Base-by-base conservation (phyloP, 2,329 filamentous ascomycete genomes). In the Neopestalotiopsis rosae region DNA sequence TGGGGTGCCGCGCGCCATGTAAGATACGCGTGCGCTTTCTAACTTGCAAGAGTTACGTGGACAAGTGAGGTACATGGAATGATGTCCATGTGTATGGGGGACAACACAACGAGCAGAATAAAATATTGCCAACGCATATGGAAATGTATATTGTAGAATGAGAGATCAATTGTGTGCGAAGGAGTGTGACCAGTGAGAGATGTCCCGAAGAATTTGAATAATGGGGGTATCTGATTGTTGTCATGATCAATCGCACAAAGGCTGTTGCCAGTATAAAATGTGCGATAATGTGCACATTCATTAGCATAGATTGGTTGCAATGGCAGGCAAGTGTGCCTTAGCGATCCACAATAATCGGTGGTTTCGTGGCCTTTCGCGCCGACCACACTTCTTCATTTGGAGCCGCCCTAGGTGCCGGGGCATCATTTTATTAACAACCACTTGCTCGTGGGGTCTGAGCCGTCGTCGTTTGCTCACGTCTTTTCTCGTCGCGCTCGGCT, bases 331-430 rank as follows among this genome's bases (percentile, higher is more conserved):
- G 24, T 28, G 52, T 57, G 13, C 52, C 17, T 57, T 7, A 10
- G 28, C 24, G 57, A 24, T 14, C 28, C 32, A 34, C 32, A 24
- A 20, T 17, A 57, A 34, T 66, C 63, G 63, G 63, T 57, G 63
- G 12, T 57, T 65, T 66, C 63, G 63, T 66, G 45, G 49, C 63
- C 63, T 66, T 66, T 57, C 9, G 10, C 32, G 63, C 63, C 63
- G 45, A 66, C 52, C 13, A 56, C 12, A 42, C 56, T 24, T 17
- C n/a, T 24, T 59, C 57, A 59, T 52, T 17, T 52, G 62, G 42
- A 40, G 61, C 14, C 32, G 32, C 20, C 38, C 13, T 49, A 6
- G 24, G 24, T 28, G 24, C 24, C 24, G 24, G 24, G 24, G n/a
- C 30, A 62, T 20, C 34, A 57, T 28, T 57, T 34, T 57, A 45